Evolutionary conservation across 495 filamentous ascomycete species (phyloP), one percentile per base, ranked within the genome.

Genomic region (Oidiodendron maius): DNA sequence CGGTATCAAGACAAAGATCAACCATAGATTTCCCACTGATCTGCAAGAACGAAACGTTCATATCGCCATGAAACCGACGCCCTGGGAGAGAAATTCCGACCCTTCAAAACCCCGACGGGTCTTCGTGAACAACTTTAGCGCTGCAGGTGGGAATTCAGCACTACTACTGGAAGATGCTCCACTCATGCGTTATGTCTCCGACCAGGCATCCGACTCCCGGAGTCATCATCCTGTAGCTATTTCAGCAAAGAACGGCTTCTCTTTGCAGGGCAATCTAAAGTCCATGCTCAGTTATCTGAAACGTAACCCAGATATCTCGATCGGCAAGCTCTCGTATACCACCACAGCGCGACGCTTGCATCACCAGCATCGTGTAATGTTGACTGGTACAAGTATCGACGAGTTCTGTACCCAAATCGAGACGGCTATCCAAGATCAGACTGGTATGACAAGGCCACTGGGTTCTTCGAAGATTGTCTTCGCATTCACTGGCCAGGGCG

Each of bases 1-100:
- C 46, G 89, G 89, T n/a, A 91, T 91, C 71, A 93, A 94, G 67
- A 77, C 71, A 1, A 78, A 80, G 66, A 77, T 91, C 74, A 79
- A 94, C 74, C 77, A 84, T 21, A 84, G 76, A 25, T 91, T 90
- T 69, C 87, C 89, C 1, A 78, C 76, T 20, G 84, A 91, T 60
- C 66, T 91, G 1, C 65, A 68, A 0, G 75, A 87, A 44, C 82
- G 88, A 16, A 87, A 87, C 48, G 84, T 91, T 22, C 80, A 90
- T 59, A 80, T 83, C 60, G 77, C 78, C 2, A 50, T 69, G 1
- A 52, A 64, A 39, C 66, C 74, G 10, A 81, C 80, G 3, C 74
- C 81, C 0, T 90, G 52, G 52, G 20, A n/a, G 16, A 21, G 46
- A 16, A 10, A n/a, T 10, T 15, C 4, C 13, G 12, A 38, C 13